phyloP scores from a whole-genome alignment of 305 asterid species.

The Caryopteris hybrid region DNA sequence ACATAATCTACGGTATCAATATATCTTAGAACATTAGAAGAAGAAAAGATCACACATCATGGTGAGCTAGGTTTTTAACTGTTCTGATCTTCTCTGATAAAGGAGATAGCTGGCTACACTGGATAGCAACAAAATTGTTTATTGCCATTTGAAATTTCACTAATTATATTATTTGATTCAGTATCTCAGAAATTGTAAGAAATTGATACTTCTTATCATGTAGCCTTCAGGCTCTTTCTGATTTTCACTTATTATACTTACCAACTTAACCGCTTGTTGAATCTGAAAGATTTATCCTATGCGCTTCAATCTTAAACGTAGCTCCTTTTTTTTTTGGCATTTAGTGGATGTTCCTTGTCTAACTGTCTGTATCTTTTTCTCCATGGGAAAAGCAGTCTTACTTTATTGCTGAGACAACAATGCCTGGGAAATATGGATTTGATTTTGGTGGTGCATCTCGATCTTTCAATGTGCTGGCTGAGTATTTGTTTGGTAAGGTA shows the following conservation, averaged over 20 bases:
- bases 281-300: too few relatives aligned
- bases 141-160: too few relatives aligned
- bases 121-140: too few relatives aligned
- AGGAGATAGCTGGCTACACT: too few relatives aligned
- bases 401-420: constrained; percentile 76
- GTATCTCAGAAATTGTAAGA: not conserved
- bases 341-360: not conserved
- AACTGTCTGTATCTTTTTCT: constrained; percentile 7
- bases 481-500: constrained; percentile 97
- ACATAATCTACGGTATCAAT: too few relatives aligned
- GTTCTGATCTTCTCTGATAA: too few relatives aligned
- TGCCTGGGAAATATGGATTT: constrained; percentile 83
- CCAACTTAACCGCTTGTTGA: not conserved
- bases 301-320: not conserved
- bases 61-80: too few relatives aligned
- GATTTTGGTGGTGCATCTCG: constrained; percentile 71
- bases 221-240: not conserved
- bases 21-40: too few relatives aligned
- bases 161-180: not conserved
- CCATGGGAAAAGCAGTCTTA: constrained; percentile 44
- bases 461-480: constrained; percentile 77
- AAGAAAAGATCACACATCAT: too few relatives aligned
- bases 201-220: not conserved
- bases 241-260: not conserved
- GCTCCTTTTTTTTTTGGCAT: too few relatives aligned